Conservation (phyloP, 2,329 filamentous ascomycete species). For the Hypoxylon sp. region DNA sequence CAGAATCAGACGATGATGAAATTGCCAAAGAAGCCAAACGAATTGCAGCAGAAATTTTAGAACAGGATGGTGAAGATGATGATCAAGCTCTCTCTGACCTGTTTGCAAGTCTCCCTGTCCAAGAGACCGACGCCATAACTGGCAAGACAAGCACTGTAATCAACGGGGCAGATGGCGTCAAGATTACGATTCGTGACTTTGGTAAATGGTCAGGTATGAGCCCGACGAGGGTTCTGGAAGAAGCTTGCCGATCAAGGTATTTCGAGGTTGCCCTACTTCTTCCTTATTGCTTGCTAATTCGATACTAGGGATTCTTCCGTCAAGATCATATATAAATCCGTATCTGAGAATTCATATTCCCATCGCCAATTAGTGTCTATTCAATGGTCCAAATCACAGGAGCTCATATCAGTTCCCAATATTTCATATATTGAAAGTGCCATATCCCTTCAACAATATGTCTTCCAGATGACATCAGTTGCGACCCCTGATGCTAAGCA, state of each 20-base stretch:
- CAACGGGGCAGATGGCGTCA: constrained; percentile 66
- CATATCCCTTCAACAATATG: constrained; percentile 67
- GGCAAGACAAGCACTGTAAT: constrained; percentile 72
- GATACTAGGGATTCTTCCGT: constrained; percentile 76
- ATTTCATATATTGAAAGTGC: constrained; percentile 62
- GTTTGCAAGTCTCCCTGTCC: constrained; percentile 73
- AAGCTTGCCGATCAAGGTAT: constrained; percentile 86
- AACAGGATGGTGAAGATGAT: constrained; percentile 69
- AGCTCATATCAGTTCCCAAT: constrained; percentile 57
- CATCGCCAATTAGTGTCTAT: constrained; percentile 83
- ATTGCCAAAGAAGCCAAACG: constrained; percentile 70
- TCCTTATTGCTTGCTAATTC: constrained; percentile 22
- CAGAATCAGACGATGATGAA: constrained; percentile 60
- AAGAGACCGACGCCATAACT: constrained; percentile 70
- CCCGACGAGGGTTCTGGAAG: constrained; percentile 83
- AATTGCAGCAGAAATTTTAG: constrained; percentile 71
- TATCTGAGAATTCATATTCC: constrained; percentile 82
- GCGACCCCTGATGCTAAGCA: constrained; percentile 83
- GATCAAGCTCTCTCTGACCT: constrained; percentile 66
- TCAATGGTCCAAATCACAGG: constrained; percentile 83
- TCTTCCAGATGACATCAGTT: constrained; percentile 80
- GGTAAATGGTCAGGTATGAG: constrained; percentile 84
- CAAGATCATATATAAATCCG: constrained; percentile 75
- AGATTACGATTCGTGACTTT: constrained; percentile 82
- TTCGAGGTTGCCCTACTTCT: constrained; percentile 44